These are phyloP conservation scores for Penicillium odoratum DNA, from an alignment of 495 filamentous ascomycete species.

Conservation along the genomic window DNA sequence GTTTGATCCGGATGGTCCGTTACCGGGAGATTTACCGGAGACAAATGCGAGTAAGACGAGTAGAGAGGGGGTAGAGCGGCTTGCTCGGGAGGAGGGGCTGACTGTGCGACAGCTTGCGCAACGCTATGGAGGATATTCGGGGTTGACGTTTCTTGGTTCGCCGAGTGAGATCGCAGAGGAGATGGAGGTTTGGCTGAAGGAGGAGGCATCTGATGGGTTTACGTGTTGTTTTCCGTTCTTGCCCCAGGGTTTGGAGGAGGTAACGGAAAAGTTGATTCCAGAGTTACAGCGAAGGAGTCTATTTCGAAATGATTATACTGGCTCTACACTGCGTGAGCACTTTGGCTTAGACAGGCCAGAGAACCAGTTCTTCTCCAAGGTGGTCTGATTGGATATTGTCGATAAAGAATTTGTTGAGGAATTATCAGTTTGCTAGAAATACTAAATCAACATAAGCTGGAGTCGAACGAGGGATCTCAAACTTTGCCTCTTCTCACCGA, in stretches of 20 bases:
- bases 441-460: too few relatives aligned
- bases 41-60: conserved; percentile 55
- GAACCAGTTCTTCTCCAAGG: conserved; percentile 50
- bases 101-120: conserved; percentile 53
- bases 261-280: conserved; percentile 47
- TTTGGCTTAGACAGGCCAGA: conserved; percentile 49
- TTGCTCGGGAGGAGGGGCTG: conserved; percentile 45
- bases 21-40: conserved; percentile 50
- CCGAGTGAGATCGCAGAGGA: conserved; percentile 49
- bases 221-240: conserved; percentile 51
- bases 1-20: conserved; percentile 49
- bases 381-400: neutral
- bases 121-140: conserved; percentile 50
- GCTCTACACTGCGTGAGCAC: conserved; percentile 48
- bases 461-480: too few relatives aligned
- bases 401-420: neutral
- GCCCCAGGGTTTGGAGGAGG: conserved; percentile 53
- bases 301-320: conserved; percentile 48
- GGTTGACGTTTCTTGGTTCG: conserved; percentile 54
- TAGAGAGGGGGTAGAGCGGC: conserved; percentile 41
- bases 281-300: conserved; percentile 52
- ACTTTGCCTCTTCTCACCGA: too few relatives aligned
- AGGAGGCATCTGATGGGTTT: conserved; percentile 50
- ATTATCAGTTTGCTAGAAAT: too few relatives aligned
- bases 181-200: conserved; percentile 47